Evolutionary conservation across 148 eudicot species (phyloP).

Genomic region (Mesembryanthemum crystallinum): DNA sequence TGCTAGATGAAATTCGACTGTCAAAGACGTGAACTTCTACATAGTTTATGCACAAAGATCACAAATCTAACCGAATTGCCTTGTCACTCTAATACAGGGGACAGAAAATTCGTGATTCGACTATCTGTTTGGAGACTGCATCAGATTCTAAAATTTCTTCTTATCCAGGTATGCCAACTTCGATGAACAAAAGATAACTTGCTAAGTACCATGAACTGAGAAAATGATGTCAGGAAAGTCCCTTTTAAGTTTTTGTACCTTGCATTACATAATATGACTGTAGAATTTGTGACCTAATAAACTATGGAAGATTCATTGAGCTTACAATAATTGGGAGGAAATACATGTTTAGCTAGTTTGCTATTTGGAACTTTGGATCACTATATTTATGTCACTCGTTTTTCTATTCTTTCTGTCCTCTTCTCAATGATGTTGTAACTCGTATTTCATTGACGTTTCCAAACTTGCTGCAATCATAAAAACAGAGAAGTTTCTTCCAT

Average conservation of each 20-base stretch:
- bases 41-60: background rate
- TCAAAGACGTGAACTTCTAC: background rate
- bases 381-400: background rate
- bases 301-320: background rate
- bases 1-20: background rate
- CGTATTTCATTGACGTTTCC: background rate
- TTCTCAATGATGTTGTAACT: background rate
- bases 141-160: slow-evolving; percentile 15
- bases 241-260: no score
- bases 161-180: slow-evolving; percentile 15
- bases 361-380: no score
- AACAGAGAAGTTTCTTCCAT: slow-evolving; percentile 23
- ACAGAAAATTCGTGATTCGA: background rate
- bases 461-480: background rate
- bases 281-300: background rate
- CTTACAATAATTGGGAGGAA: background rate
- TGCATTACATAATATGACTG: background rate
- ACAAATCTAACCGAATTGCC: background rate
- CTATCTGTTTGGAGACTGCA: background rate
- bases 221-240: background rate
- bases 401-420: background rate
- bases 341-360: background rate
- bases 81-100: slow-evolving; percentile 5
- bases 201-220: background rate
- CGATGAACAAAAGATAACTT: background rate